Evolutionary conservation across 1,139 yeast genomes (phyloP), one percentile per base, ranked within the genome.

Genomic region (Yamadazyma songkhlaensis): DNA sequence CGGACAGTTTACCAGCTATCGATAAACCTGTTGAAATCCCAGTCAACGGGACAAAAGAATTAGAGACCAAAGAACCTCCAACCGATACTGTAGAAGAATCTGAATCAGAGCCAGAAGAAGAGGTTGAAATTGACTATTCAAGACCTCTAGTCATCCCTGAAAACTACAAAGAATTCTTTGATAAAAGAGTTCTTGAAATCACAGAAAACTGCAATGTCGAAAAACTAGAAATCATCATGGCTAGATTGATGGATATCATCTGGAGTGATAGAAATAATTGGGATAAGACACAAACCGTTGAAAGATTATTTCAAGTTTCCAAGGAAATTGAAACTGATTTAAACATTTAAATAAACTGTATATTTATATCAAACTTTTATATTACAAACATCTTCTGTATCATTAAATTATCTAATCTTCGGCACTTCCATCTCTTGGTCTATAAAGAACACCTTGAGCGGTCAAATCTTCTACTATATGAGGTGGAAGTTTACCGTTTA

Each of bases 401-500:
- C 28, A 11, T n/a, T 25, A 25, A 11, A 24, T 24, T 24, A 9
- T n/a, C 49, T 62, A 88, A 59, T 88, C 96, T 52, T 81, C 86
- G 25, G 86, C 97, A 62, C 90, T 81, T 31, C 99, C 98, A 59
- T 94, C 98, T 60, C 99, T 77, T 25, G 99, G 97, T 48, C 97
- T 77, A 63, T 94, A 94, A 38, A 80, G 79, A 32, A 86, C 79
- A 26, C 87, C 87, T 50, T 82, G 84, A 17, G 75, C 77, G 33
- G 81, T 82, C 55, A 92, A 67, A 38, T 83, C 84, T 34, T 77
- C 79, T 11, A 86, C 78, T 26, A 88, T 79, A 47, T 89, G 96
- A 5, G 86, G 89, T 2, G 97, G 97, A 39, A 92, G 67, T 51
- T 86, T 81, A 25, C 99, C 99, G 51, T 82, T 85, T 6, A 92